Conservation (phyloP, 164 flowering plant species). For the Berberis thunbergii region DNA sequence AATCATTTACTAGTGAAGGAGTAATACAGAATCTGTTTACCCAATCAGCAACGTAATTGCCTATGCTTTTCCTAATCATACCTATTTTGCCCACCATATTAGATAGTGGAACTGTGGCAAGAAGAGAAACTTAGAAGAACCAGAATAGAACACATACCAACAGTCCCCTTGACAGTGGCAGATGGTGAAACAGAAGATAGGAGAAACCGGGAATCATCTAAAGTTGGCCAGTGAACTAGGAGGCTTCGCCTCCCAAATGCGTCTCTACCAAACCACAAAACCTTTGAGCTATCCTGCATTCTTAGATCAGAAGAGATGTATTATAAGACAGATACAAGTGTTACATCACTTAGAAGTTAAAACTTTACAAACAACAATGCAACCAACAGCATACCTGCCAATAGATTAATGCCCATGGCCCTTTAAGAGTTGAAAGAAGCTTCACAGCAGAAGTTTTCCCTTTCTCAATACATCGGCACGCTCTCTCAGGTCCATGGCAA, state of each 20-base stretch:
- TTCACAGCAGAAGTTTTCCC: conserved; percentile 39
- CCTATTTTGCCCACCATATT: no score
- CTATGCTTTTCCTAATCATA: no score
- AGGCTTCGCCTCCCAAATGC: conserved; percentile 96
- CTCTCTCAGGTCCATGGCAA: conserved; percentile 15
- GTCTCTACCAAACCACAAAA: conserved; percentile 97
- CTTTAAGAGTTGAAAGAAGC: conserved; percentile 74
- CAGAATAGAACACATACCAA: conserved; percentile 29
- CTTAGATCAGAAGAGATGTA: conserved; percentile 3
- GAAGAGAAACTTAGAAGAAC: neutral
- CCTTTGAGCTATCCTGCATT: conserved; percentile 54
- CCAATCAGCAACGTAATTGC: no score
- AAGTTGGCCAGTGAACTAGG: conserved; percentile 92
- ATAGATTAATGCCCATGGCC: conserved; percentile 91
- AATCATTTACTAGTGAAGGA: no score
- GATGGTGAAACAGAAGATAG: conserved; percentile 82
- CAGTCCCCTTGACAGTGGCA: conserved; percentile 17
- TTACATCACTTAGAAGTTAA: neutral
- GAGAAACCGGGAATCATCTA: conserved; percentile 53
- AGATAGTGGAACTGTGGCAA: no score
- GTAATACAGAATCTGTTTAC: no score
- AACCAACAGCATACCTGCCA: conserved; percentile 73
- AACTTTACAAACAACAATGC: conserved; percentile 23
- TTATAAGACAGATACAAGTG: neutral
- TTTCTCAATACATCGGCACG: conserved; percentile 14